Percentiles rank a stretch among this genome's conserved stretches.
Evolutionary conservation across 2,329 filamentous ascomycete species (phyloP).

Genomic region (Diplocarpon rosae): DNA sequence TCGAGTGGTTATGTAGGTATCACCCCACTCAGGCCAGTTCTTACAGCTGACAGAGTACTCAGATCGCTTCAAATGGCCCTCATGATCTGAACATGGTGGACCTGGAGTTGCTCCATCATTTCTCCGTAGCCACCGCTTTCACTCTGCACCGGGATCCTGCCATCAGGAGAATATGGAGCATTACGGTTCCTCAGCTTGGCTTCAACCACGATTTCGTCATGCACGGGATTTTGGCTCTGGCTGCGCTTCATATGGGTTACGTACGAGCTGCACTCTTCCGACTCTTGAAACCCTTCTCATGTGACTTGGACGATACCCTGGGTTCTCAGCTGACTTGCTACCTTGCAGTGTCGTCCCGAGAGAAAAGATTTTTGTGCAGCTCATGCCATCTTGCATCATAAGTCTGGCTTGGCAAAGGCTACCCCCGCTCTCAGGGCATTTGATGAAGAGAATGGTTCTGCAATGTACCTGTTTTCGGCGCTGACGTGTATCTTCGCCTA

Average conservation of each 20-base stretch:
- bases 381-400: conserved; percentile 29
- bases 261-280: too few relatives aligned
- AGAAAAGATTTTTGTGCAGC: conserved; percentile 30
- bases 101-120: conserved; percentile 15
- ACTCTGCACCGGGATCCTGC: conserved; percentile 33
- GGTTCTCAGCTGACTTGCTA: not conserved
- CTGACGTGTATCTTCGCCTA: conserved; percentile 30
- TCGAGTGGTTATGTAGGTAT: conserved; percentile 4
- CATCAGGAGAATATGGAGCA: conserved; percentile 30
- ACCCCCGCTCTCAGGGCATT: conserved; percentile 26
- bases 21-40: not conserved
- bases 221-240: conserved; percentile 36
- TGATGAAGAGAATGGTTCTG: conserved; percentile 24
- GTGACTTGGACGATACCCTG: not conserved
- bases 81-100: conserved; percentile 27
- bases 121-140: conserved; percentile 30
- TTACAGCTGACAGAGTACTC: not conserved
- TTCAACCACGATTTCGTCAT: conserved; percentile 37
- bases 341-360: conserved; percentile 19
- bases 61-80: conserved; percentile 1
- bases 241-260: conserved; percentile 37
- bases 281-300: conserved; percentile 1
- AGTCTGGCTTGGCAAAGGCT: conserved; percentile 22
- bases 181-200: conserved; percentile 30
- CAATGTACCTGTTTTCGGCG: conserved; percentile 30